phyloP scores from a whole-genome alignment of 495 filamentous ascomycete species.

The Penicillium dipodomyicola region DNA sequence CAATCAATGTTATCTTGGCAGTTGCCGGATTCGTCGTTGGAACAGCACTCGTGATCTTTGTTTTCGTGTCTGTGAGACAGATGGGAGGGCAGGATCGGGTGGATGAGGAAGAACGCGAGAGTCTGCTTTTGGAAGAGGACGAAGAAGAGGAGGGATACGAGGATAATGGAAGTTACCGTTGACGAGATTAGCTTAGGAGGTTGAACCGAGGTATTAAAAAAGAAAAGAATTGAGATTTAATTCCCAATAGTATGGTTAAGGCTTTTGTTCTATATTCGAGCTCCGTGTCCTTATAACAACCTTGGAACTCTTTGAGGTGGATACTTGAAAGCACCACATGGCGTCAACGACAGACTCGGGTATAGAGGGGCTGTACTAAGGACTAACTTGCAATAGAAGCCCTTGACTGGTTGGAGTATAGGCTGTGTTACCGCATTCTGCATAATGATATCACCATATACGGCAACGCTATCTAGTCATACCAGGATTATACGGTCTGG shows the following conservation, averaged over 20 bases:
- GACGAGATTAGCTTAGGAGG: neutral
- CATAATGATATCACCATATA: too few species aligned
- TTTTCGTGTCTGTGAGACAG: conserved; percentile 38
- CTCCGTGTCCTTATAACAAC: neutral
- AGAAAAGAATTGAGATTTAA: neutral
- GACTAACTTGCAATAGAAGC: too few species aligned
- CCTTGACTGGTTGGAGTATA: too few species aligned
- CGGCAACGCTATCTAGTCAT: too few species aligned
- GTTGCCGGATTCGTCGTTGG: conserved; percentile 61
- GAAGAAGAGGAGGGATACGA: conserved; percentile 27
- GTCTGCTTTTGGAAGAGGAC: conserved; percentile 35
- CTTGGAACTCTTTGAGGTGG: neutral
- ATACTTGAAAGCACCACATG: neutral
- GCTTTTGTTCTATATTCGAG: neutral
- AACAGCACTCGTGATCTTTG: conserved; percentile 55
- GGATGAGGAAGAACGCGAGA: conserved; percentile 33
- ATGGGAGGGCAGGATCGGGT: conserved; percentile 14
- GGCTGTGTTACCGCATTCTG: too few species aligned
- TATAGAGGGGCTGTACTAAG: too few species aligned
- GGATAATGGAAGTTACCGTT: neutral
- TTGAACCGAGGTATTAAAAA: neutral
- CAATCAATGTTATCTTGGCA: conserved; percentile 72
- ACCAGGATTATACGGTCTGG: too few species aligned
- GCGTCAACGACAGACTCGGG: neutral
- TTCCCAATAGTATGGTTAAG: neutral